Evolutionary conservation across 1,139 yeast species (phyloP), one percentile per base, ranked within the genome.

Genomic region (Casaregolazyma lundiana): DNA sequence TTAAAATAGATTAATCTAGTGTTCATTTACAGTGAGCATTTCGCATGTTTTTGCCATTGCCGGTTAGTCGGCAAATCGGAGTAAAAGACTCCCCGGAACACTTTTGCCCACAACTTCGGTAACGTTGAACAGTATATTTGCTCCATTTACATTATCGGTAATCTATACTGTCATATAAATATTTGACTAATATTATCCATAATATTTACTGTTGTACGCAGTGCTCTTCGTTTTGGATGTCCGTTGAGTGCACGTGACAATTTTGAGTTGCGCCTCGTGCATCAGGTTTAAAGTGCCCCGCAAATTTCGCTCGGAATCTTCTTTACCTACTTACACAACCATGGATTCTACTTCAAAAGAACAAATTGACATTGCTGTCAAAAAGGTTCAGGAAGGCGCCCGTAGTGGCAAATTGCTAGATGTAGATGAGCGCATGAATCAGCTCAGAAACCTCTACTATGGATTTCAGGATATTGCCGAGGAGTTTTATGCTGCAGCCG

Each of bases 401-500:
- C 62, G 64, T 29, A 53, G 68, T 2, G 76, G 77, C 50, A 78
- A 76, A 57, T 69, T 83, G 5, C 75, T 73, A 47, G 72, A 81
- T 29, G 54, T 86, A 39, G 80, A 78, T 52, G 75, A 60, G 59
- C 72, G 95, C 40, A 69, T 80, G 53, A 71, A 77, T 52, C 84
- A 79, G 59, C 73, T 89, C 56, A 76, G 92, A 53, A 80, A 80
- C 59, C 61, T 89, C 26, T 86, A 80, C 66, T 82, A 73, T 60
- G 83, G 80, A 2, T 48, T 89, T 30, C 69, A 72, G 50, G 92
- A 85, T 61, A 76, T 84, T 56, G 70, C 68, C 44, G 80, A 77
- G 3, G 67, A 64, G 11, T 58, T 90, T 35, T 65, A 74, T 40
- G 76, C 71, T 1, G 90, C 96, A 0, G 65, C 89, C 53, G 57